Evolutionary conservation across 768 basidiomycete genomes (phyloP).

Genomic region (Leucogyrophana mollusca): DNA sequence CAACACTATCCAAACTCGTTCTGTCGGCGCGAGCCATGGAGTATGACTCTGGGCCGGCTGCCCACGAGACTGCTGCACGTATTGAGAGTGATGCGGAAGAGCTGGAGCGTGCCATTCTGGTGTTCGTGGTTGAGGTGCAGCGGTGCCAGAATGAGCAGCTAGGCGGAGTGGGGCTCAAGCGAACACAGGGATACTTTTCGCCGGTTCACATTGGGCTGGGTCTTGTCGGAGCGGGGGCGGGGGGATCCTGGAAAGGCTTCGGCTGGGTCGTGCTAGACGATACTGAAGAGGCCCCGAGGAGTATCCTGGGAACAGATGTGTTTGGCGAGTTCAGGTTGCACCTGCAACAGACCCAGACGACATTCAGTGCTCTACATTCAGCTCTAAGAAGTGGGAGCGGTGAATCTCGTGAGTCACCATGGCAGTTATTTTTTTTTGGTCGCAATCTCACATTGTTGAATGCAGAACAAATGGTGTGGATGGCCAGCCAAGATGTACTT

Average conservation of each 20-base stretch:
- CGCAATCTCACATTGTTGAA: slow-evolving; percentile 13
- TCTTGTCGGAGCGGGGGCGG: slow-evolving; percentile 77
- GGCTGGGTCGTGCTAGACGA: slow-evolving; percentile 69
- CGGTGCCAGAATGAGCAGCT: slow-evolving; percentile 40
- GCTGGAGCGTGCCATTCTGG: slow-evolving; percentile 65
- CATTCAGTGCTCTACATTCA: slow-evolving; percentile 34
- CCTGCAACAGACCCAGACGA: slow-evolving; percentile 49
- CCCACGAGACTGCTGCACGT: slow-evolving; percentile 62
- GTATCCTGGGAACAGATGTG: slow-evolving; percentile 48
- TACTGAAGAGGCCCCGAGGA: slow-evolving; percentile 44
- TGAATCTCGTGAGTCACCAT: slow-evolving; percentile 22
- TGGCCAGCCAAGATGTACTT: slow-evolving; percentile 48
- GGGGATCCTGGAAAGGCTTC: slow-evolving; percentile 79
- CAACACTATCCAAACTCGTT: slow-evolving; percentile 85
- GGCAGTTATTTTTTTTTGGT: slow-evolving; percentile 1
- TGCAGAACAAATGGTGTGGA: slow-evolving; percentile 27
- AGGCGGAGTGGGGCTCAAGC: slow-evolving; percentile 37
- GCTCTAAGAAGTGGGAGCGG: slow-evolving; percentile 19
- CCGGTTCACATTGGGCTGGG: slow-evolving; percentile 69
- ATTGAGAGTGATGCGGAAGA: slow-evolving; percentile 78
- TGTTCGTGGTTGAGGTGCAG: slow-evolving; percentile 73
- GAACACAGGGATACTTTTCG: slow-evolving; percentile 60
- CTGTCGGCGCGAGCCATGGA: slow-evolving; percentile 89
- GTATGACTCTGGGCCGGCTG: slow-evolving; percentile 67
- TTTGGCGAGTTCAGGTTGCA: slow-evolving; percentile 52